Conservation (phyloP, 164 flowering plant genomes). For the Stephania cephalantha region DNA sequence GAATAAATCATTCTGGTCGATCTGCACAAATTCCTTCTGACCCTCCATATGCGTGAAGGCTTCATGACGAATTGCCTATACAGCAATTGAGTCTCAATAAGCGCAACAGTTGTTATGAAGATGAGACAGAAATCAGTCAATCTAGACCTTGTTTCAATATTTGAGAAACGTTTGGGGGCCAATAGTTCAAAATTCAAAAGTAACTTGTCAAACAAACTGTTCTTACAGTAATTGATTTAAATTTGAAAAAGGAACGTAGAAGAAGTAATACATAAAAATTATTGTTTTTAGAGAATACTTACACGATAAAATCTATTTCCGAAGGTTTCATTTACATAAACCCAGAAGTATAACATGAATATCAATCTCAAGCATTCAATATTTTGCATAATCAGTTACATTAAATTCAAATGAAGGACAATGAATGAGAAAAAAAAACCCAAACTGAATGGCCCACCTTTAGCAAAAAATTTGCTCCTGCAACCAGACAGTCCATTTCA, state of each 20-base stretch:
- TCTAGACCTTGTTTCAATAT: background rate
- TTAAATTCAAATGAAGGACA: background rate
- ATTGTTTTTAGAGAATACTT: background rate
- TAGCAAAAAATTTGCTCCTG: conserved; percentile 93
- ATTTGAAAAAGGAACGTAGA: too few relatives aligned
- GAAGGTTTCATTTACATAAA: background rate
- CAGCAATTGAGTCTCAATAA: conserved; percentile 11
- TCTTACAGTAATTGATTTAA: too few relatives aligned
- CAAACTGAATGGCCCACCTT: conserved; percentile 46
- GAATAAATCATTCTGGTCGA: conserved; percentile 80
- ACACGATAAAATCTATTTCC: background rate
- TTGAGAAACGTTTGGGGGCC: background rate
- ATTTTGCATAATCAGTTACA: background rate
- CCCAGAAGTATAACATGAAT: background rate
- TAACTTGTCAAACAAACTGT: background rate
- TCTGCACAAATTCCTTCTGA: conserved; percentile 92
- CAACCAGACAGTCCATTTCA: conserved; percentile 93
- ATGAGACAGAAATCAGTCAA: background rate
- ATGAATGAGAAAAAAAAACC: background rate
- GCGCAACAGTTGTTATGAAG: background rate
- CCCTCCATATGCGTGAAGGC: conserved; percentile 99
- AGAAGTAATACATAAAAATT: background rate
- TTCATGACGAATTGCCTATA: conserved; percentile 95
- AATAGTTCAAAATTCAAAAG: background rate
- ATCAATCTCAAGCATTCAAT: background rate